phyloP scores from a whole-genome alignment of 2,329 filamentous ascomycete species.

The Curvularia verruculosa region DNA sequence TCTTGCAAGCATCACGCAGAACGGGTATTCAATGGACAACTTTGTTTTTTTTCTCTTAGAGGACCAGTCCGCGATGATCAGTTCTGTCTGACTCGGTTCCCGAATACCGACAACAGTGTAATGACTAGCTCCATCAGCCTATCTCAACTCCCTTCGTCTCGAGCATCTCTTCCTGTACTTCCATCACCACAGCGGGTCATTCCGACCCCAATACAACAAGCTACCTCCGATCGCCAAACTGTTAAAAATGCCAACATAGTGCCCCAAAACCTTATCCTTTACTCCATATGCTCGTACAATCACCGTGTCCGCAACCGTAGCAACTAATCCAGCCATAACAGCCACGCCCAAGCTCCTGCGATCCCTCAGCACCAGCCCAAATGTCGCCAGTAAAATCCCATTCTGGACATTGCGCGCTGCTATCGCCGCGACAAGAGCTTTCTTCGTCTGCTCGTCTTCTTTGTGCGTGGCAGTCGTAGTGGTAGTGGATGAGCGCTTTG shows the following conservation, averaged over 20 bases:
- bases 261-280: conserved; percentile 29
- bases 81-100: not conserved
- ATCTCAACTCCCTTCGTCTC: too few relatives aligned
- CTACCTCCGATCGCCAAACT: conserved; percentile 31
- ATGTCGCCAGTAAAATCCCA: conserved; percentile 25
- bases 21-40: not conserved
- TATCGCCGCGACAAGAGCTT: conserved; percentile 31
- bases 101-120: too few relatives aligned
- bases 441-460: conserved; percentile 26
- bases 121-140: too few relatives aligned
- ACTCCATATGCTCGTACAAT: conserved; percentile 31
- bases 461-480: too few relatives aligned
- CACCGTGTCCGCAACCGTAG: conserved; percentile 30
- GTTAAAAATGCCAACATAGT: conserved; percentile 34
- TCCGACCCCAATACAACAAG: conserved; percentile 30
- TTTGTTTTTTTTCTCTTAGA: not conserved
- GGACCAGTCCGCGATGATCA: not conserved
- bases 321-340: conserved; percentile 28
- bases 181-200: conserved; percentile 26
- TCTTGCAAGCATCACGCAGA: not conserved
- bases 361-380: conserved; percentile 29
- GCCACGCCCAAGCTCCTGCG: conserved; percentile 31
- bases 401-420: conserved; percentile 35
- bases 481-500: conserved; percentile 8
- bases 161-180: not conserved